Percentiles rank a stretch among this genome's conserved stretches.
Conservation (phyloP, 2,329 filamentous ascomycete species). For the Fonsecaea multimorphosa region DNA sequence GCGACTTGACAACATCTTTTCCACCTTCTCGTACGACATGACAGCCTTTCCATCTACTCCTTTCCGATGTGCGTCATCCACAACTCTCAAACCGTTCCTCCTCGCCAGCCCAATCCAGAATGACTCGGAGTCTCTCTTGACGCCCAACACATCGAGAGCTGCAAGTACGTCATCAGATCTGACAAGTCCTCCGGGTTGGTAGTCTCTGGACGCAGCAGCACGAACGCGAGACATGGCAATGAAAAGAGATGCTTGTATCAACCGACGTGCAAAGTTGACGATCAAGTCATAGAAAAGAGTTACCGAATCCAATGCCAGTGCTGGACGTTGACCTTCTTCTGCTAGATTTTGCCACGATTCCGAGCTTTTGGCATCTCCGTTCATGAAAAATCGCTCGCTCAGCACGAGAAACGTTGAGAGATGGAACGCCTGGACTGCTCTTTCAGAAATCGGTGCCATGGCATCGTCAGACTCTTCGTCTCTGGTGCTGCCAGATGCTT, state of each 20-base stretch:
- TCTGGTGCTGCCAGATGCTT: not conserved
- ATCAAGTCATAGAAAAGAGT: slow-evolving; percentile 74
- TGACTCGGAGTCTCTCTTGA: slow-evolving; percentile 50
- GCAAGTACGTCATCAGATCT: slow-evolving; percentile 59
- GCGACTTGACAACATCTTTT: slow-evolving; percentile 34
- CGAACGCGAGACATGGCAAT: slow-evolving; percentile 73
- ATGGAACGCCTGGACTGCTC: slow-evolving; percentile 58
- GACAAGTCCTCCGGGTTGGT: slow-evolving; percentile 46
- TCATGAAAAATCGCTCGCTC: slow-evolving; percentile 77
- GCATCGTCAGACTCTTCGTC: slow-evolving; percentile 1
- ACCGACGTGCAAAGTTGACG: slow-evolving; percentile 69
- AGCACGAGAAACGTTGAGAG: slow-evolving; percentile 67
- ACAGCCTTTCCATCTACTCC: slow-evolving; percentile 16
- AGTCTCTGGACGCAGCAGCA: slow-evolving; percentile 49
- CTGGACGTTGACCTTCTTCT: slow-evolving; percentile 62
- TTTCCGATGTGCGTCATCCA: slow-evolving; percentile 31
- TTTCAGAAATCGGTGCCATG: not conserved
- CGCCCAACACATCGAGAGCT: slow-evolving; percentile 60
- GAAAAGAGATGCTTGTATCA: slow-evolving; percentile 73
- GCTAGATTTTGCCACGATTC: slow-evolving; percentile 71
- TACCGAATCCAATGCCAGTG: slow-evolving; percentile 76
- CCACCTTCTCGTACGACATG: slow-evolving; percentile 37
- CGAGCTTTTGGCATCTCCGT: slow-evolving; percentile 58
- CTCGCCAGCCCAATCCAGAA: slow-evolving; percentile 62
- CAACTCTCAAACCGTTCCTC: slow-evolving; percentile 59